Evolutionary conservation across 73 alveolate species (phyloP).

Genomic region (Uronychia setigera): DNA sequence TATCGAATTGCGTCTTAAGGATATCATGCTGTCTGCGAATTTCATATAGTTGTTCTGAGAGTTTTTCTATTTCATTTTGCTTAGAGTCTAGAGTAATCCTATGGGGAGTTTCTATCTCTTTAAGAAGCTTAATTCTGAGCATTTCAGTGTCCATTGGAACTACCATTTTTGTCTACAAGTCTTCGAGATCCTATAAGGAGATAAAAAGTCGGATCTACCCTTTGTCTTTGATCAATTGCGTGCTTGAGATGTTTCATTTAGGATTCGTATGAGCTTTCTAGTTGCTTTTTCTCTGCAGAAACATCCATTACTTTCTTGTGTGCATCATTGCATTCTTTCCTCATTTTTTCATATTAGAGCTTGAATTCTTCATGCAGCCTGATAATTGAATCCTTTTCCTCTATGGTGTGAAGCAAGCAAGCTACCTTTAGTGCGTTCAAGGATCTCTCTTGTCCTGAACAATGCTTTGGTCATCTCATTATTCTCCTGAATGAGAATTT

Average conservation of each 20-base stretch:
- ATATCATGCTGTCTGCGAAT: slow-evolving; percentile 67
- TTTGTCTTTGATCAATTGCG: slow-evolving; percentile 60
- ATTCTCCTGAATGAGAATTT: background rate
- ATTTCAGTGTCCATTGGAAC: slow-evolving; percentile 19
- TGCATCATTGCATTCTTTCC: slow-evolving; percentile 16
- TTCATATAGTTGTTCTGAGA: slow-evolving; percentile 26
- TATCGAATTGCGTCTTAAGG: slow-evolving; percentile 53
- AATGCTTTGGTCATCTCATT: background rate
- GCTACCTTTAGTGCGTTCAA: background rate
- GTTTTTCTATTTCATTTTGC: background rate
- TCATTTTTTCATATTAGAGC: slow-evolving; percentile 15
- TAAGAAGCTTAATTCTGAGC: background rate
- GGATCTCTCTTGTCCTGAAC: background rate
- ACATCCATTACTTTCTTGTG: slow-evolving; percentile 44
- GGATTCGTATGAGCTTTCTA: slow-evolving; percentile 37
- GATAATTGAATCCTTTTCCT: slow-evolving; percentile 41
- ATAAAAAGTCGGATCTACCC: no score
- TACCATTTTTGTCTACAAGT: slow-evolving; percentile 57
- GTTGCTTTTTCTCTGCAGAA: slow-evolving; percentile 27
- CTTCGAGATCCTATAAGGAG: no score
- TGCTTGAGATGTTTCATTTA: slow-evolving; percentile 50
- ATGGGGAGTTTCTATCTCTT: slow-evolving; percentile 1
- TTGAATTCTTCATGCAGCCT: slow-evolving; percentile 33
- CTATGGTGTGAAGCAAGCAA: no score
- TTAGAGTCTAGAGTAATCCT: background rate